Percentiles rank a stretch among this genome's conserved stretches.
Evolutionary conservation across 306 rosid species (phyloP).

Genomic region (Cicer yamashitae): DNA sequence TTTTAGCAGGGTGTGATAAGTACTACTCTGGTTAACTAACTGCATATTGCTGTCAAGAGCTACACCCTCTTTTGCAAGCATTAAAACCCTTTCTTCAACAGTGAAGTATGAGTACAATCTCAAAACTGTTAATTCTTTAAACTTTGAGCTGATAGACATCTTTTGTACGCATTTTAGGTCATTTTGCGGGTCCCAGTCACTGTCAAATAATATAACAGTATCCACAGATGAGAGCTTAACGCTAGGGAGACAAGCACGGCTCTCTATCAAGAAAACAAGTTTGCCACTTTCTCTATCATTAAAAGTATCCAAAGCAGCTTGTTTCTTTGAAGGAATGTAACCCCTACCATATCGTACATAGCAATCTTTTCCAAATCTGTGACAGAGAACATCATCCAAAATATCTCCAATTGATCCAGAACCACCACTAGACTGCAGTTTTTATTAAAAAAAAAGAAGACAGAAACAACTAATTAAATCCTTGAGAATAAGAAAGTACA

Average conservation of each 20-base stretch:
- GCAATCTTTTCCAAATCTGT: constrained; percentile 66
- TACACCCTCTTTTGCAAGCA: constrained; percentile 68
- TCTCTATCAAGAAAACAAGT: constrained; percentile 77
- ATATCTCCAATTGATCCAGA: constrained; percentile 70
- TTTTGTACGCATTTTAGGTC: constrained; percentile 72
- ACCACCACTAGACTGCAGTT: constrained; percentile 61
- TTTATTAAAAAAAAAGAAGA: constrained; percentile 7
- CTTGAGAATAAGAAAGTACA: constrained; percentile 29
- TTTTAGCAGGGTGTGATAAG: constrained; percentile 56
- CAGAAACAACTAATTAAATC: constrained; percentile 35
- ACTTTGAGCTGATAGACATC: constrained; percentile 62
- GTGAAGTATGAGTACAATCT: constrained; percentile 72
- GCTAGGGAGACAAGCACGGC: constrained; percentile 67
- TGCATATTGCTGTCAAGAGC: constrained; percentile 52
- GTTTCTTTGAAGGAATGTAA: constrained; percentile 50
- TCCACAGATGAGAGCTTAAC: constrained; percentile 70
- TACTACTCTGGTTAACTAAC: constrained; percentile 50
- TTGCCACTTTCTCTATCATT: constrained; percentile 62
- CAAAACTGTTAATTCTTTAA: constrained; percentile 59
- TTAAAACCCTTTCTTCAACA: constrained; percentile 68
- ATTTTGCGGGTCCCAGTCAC: constrained; percentile 74
- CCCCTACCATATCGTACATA: constrained; percentile 66
- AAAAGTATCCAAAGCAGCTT: constrained; percentile 64
- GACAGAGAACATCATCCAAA: constrained; percentile 76
- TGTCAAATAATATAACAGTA: constrained; percentile 68